phyloP scores from a whole-genome alignment of 176 grass and related monocot species.

The Carex pumila region DNA sequence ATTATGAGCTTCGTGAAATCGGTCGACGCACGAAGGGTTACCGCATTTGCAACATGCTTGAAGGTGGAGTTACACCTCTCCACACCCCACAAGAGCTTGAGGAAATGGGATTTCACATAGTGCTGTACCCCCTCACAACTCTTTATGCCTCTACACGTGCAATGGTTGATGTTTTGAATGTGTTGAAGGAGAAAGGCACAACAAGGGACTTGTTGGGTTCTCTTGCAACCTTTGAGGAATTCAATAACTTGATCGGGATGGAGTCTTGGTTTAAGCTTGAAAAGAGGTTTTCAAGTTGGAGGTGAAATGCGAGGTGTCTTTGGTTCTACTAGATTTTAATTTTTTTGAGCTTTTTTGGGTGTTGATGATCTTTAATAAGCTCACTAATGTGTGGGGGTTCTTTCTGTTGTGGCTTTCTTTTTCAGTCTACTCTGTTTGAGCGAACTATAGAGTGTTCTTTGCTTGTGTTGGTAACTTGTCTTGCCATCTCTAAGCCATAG shows the following conservation, averaged over 20 bases:
- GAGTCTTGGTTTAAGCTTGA: constrained; percentile 31
- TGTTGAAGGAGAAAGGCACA: constrained; percentile 25
- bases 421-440: background rate
- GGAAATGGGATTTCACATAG: constrained; percentile 42
- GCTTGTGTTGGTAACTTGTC: background rate
- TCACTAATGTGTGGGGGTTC: background rate
- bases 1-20: constrained; percentile 34
- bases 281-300: constrained; percentile 11
- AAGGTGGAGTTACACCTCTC: constrained; percentile 40
- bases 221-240: constrained; percentile 37
- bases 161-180: constrained; percentile 31
- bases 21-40: constrained; percentile 18
- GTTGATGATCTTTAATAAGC: background rate
- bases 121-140: constrained; percentile 32
- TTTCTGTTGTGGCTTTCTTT: background rate
- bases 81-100: constrained; percentile 40
- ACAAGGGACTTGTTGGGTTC: constrained; percentile 29
- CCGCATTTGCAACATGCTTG: constrained; percentile 40
- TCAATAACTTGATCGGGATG: constrained; percentile 35
- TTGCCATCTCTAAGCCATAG: background rate
- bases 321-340: background rate
- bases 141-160: constrained; percentile 32
- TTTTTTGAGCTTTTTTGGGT: background rate
- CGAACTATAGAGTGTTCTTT: background rate
- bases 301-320: background rate